These are phyloP conservation scores for Mortierella sp. DNA, from an alignment of 371 early-diverging fungal genomes.

Conservation along the genomic window DNA sequence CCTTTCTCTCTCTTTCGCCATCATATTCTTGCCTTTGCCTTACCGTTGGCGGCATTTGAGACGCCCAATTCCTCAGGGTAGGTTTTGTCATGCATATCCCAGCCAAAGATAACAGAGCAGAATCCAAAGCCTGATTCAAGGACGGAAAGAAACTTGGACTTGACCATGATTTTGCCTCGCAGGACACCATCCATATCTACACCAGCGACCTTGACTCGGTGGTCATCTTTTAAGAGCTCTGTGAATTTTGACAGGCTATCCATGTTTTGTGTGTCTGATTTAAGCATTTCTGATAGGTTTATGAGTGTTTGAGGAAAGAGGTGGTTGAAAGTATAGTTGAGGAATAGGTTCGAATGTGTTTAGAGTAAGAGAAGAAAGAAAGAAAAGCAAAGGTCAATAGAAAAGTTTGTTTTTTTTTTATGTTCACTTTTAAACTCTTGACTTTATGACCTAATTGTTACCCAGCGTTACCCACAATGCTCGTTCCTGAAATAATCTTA, in stretches of 20 bases:
- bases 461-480: no score
- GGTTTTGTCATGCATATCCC: constrained; percentile 79
- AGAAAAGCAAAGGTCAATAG: no score
- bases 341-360: no score
- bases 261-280: no score
- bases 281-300: no score
- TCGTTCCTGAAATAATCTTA: no score
- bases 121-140: constrained; percentile 84
- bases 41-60: constrained; percentile 56
- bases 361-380: no score
- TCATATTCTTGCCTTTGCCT: not conserved
- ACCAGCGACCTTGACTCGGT: constrained; percentile 71
- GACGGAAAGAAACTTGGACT: constrained; percentile 73
- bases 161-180: constrained; percentile 80
- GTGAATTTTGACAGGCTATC: constrained; percentile 20
- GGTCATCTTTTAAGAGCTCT: constrained; percentile 59
- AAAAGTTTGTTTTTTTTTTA: no score
- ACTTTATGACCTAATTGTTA: no score
- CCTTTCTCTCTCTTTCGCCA: not conserved
- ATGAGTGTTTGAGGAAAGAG: no score
- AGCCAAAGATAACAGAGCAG: constrained; percentile 87
- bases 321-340: no score
- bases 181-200: constrained; percentile 84
- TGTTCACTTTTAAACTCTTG: no score
- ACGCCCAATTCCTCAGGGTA: constrained; percentile 58